These are phyloP conservation scores for Leccinum uliginosum DNA, from an alignment of 768 basidiomycete species.

Conservation along the genomic window DNA sequence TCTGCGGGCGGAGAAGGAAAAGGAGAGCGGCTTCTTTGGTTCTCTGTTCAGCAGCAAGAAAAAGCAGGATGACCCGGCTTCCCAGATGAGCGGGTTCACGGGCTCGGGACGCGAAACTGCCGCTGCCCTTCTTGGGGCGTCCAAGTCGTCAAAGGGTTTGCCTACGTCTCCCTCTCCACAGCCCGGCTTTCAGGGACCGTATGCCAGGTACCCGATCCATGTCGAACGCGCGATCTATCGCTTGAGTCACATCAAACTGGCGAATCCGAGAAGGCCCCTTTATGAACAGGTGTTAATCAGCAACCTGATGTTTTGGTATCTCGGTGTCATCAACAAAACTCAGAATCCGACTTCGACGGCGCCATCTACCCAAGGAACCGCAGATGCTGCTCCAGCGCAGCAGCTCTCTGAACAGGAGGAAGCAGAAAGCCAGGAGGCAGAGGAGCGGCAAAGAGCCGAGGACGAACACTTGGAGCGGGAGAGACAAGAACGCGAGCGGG, in stretches of 20 bases:
- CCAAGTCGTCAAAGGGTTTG: constrained; percentile 71
- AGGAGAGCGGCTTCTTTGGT: constrained; percentile 84
- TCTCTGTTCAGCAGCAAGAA: constrained; percentile 85
- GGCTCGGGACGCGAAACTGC: constrained; percentile 81
- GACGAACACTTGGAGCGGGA: constrained; percentile 44
- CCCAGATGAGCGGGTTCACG: constrained; percentile 31
- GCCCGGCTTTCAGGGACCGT: constrained; percentile 36
- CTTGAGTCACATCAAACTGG: constrained; percentile 96
- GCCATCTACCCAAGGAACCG: constrained; percentile 29
- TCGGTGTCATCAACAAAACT: constrained; percentile 94
- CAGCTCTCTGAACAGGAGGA: constrained; percentile 33
- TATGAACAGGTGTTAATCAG: constrained; percentile 96
- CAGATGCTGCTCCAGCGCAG: constrained; percentile 21
- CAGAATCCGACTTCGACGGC: constrained; percentile 44
- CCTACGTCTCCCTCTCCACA: constrained; percentile 59
- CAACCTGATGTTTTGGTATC: constrained; percentile 99
- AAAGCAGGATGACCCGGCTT: constrained; percentile 72
- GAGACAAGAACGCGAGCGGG: constrained; percentile 53
- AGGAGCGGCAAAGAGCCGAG: constrained; percentile 41
- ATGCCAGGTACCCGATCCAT: constrained; percentile 92
- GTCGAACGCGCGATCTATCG: constrained; percentile 98
- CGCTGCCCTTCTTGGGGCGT: constrained; percentile 77
- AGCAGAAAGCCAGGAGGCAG: constrained; percentile 36
- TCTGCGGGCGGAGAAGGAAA: constrained; percentile 46
- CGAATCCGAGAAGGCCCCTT: constrained; percentile 91